Conservation (phyloP, 2,329 filamentous ascomycete species). For the Samsoniella hepiali region DNA sequence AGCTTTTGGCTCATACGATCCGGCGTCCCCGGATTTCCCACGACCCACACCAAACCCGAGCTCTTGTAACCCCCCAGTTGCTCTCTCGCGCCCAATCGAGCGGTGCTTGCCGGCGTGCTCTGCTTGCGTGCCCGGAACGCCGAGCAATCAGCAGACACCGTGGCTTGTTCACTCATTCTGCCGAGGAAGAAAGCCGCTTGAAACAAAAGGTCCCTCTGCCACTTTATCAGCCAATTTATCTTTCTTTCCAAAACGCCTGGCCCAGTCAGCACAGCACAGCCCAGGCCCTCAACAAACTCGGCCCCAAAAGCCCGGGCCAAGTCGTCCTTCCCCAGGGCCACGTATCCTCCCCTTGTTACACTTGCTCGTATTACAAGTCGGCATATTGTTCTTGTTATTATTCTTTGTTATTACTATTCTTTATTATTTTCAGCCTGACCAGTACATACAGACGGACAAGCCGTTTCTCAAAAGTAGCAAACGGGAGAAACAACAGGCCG, state of each 20-base stretch:
- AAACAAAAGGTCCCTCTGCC: too few relatives aligned
- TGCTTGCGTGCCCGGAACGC: background rate
- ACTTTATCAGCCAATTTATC: too few relatives aligned
- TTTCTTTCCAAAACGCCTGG: background rate
- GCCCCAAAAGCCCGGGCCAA: background rate
- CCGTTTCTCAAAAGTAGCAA: too few relatives aligned
- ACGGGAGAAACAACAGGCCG: background rate
- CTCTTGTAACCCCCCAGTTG: too few relatives aligned
- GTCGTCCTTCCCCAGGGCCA: background rate
- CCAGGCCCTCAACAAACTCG: background rate
- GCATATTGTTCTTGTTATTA: too few relatives aligned
- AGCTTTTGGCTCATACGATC: background rate
- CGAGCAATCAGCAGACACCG: background rate
- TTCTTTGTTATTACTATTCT: background rate
- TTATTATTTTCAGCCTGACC: background rate
- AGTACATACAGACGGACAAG: background rate
- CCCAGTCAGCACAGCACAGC: background rate
- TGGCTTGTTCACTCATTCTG: background rate
- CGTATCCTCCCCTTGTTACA: background rate
- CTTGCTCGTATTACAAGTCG: too few relatives aligned
- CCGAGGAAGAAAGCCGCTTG: background rate
- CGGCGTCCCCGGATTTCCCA: conserved; percentile 5
- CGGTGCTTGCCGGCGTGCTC: too few relatives aligned
- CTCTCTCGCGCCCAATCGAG: too few relatives aligned
- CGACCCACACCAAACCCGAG: too few relatives aligned